Evolutionary conservation across 2,329 filamentous ascomycete genomes (phyloP).

Genomic region (Penicillium sp.): DNA sequence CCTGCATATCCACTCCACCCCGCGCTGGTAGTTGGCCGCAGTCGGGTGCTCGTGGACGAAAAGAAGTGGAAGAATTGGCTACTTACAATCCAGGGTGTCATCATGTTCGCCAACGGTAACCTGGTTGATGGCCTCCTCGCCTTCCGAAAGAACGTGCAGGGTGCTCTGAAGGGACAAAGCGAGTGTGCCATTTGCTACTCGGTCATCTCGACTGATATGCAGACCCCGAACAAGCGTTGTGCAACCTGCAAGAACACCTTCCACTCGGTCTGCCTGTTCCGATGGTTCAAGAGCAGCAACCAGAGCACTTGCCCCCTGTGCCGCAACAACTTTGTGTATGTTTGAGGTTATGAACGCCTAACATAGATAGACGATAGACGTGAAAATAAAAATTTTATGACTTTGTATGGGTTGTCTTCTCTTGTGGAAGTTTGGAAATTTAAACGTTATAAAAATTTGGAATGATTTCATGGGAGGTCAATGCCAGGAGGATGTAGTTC

Average conservation of each 20-base stretch:
- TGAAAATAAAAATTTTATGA: constrained; percentile 13
- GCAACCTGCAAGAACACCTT: constrained; percentile 92
- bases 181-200: constrained; percentile 98
- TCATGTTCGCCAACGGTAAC: constrained; percentile 87
- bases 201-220: constrained; percentile 85
- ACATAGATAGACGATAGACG: constrained; percentile 24
- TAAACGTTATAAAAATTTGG: background rate
- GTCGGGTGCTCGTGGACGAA: constrained; percentile 84
- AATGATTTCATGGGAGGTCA: background rate
- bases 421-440: background rate
- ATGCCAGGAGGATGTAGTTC: background rate
- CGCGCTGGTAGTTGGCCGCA: constrained; percentile 74
- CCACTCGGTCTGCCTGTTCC: constrained; percentile 86
- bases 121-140: constrained; percentile 84
- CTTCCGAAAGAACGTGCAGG: constrained; percentile 84
- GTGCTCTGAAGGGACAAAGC: constrained; percentile 85
- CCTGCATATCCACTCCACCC: constrained; percentile 79
- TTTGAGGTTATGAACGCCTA: constrained; percentile 30
- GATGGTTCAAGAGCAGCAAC: constrained; percentile 95
- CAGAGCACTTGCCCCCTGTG: constrained; percentile 91
- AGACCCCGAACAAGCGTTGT: constrained; percentile 89
- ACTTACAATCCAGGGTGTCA: constrained; percentile 83
- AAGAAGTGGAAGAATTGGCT: constrained; percentile 94
- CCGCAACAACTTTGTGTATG: constrained; percentile 77
- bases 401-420: background rate